Evolutionary conservation across 1,284 basidiomycete species (phyloP), one percentile per base, ranked within the genome.

Genomic region (Wallemia ichthyophaga): DNA sequence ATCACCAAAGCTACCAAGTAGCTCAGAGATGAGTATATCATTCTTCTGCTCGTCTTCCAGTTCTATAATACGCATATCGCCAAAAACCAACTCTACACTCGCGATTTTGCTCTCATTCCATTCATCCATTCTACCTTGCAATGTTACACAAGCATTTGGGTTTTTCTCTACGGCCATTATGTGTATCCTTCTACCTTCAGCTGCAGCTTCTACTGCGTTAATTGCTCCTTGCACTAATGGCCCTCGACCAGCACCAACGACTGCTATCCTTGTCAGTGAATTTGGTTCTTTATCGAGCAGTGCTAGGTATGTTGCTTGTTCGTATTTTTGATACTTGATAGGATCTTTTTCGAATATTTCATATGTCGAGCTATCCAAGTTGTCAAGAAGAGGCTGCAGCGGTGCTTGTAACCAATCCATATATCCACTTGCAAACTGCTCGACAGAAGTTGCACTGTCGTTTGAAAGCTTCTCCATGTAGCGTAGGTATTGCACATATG

Each of bases 281-380:
- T 72, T 72, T 26, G 70, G 68, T 0, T 79, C 75, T 69, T 80
- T 76, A 64, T 91, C 85, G 55, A 74, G 65, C 63, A 95, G 71
- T n/a, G 88, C 89, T 58, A 75, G 75, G 65, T 77, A 85, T 61
- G 92, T 80, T 1, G 87, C 85, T 78, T 86, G 85, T 72, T 98
- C 94, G 69, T 98, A 99, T 64, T 87, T 81, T 58, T 76, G 71
- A 67, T 99, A 99, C 70, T 99, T 98, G 63, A 96, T 81, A 0
- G 94, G 89, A 72, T 98, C 94, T 66, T 86, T 80, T 68, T 99
- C 94, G 66, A 99, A 99, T 5, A 87, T 88, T 67, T 96, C 86
- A 69, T 99, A 99, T 5, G 91, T 96, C 60, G 82, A 77, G 64
- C 85, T 89, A 66, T 87, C 86, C 61, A 99, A 72, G 68, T 99